These are phyloP conservation scores for Neocucurbitaria cava DNA, from an alignment of 2,329 filamentous ascomycete species.

Conservation along the genomic window DNA sequence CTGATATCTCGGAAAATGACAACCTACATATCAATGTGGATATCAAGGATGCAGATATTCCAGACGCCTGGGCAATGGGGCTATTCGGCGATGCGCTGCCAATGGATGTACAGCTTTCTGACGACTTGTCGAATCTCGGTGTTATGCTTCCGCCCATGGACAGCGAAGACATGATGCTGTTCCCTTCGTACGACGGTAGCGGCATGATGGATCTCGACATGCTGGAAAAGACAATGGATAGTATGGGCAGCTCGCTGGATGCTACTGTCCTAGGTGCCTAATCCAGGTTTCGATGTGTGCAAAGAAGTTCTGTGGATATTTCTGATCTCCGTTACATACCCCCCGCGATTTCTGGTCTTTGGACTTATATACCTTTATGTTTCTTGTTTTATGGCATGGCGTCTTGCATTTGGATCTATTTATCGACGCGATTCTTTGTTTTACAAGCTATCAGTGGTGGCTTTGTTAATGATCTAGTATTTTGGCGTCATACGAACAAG, in stretches of 20 bases:
- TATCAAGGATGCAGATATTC: conserved; percentile 43
- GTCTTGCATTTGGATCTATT: neutral
- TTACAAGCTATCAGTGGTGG: neutral
- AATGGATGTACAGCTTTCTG: conserved; percentile 39
- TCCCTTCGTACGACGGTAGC: conserved; percentile 32
- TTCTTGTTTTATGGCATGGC: neutral
- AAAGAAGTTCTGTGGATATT: neutral
- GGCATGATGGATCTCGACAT: conserved; percentile 44
- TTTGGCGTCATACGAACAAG: neutral
- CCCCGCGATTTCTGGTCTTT: neutral
- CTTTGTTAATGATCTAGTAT: neutral
- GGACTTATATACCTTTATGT: neutral
- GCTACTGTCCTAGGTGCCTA: conserved; percentile 18
- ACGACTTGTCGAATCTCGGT: conserved; percentile 41
- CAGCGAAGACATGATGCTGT: conserved; percentile 45
- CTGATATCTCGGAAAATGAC: conserved; percentile 53
- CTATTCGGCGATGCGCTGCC: conserved; percentile 37
- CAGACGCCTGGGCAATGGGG: conserved; percentile 39
- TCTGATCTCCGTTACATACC: neutral
- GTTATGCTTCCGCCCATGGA: conserved; percentile 43
- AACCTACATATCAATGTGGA: conserved; percentile 50
- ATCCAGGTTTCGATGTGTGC: neutral
- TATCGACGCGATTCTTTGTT: neutral
- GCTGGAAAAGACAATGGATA: conserved; percentile 43
- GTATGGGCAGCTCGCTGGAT: conserved; percentile 30